phyloP scores from a whole-genome alignment of 2,329 filamentous ascomycete species.

The Hawksworthiomyces lignivorus region DNA sequence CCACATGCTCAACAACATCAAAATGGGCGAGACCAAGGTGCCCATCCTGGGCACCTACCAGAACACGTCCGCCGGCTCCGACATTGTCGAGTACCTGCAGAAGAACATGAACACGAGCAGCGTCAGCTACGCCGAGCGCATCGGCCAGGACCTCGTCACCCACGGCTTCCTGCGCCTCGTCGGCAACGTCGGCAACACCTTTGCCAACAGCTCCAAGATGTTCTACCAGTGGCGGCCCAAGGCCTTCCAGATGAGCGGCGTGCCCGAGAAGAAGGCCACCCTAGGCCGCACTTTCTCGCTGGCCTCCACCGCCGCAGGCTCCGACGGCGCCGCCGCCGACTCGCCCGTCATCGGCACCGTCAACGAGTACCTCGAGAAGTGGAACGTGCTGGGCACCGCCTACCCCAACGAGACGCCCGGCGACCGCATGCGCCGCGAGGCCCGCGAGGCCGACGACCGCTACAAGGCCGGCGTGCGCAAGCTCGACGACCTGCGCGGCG shows the following conservation, averaged over 20 bases:
- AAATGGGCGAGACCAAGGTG: conserved; percentile 85
- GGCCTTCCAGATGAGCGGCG: conserved; percentile 77
- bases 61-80: conserved; percentile 83
- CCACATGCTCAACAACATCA: conserved; percentile 81
- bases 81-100: conserved; percentile 94
- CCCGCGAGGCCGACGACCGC: conserved; percentile 81
- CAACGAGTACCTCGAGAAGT: conserved; percentile 81
- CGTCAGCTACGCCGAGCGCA: conserved; percentile 84
- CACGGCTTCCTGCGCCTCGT: conserved; percentile 84
- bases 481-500: conserved; percentile 84
- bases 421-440: conserved; percentile 81
- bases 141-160: conserved; percentile 85
- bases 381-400: conserved; percentile 86
- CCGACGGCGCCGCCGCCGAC: conserved; percentile 49
- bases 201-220: conserved; percentile 95
- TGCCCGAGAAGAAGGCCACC: conserved; percentile 78
- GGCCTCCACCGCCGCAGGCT: conserved; percentile 42
- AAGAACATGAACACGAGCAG: conserved; percentile 76
- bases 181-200: conserved; percentile 89
- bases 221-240: conserved; percentile 96
- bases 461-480: conserved; percentile 84
- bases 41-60: conserved; percentile 91
- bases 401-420: conserved; percentile 90
- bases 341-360: conserved; percentile 77
- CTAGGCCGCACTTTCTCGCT: conserved; percentile 69